Evolutionary conservation across 1,284 basidiomycete genomes (phyloP).

Genomic region (Tranzscheliella williamsii): DNA sequence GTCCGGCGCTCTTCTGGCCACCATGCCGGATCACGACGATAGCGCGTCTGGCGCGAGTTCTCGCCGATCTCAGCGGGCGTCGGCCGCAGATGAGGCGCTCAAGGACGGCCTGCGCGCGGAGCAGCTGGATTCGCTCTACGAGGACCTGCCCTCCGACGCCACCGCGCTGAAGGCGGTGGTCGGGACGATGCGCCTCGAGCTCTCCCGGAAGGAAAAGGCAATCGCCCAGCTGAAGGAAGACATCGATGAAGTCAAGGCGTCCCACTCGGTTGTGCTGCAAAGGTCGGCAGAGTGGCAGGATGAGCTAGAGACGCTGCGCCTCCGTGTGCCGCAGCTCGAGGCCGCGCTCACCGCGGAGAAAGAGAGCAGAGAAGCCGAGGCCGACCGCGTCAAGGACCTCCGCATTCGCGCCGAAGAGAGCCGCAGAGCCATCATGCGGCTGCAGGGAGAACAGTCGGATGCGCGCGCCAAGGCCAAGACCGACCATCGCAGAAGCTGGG

Average conservation of each 20-base stretch:
- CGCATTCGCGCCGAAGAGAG: slow-evolving; percentile 53
- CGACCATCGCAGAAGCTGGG: slow-evolving; percentile 40
- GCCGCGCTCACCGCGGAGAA: slow-evolving; percentile 19
- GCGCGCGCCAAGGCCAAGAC: slow-evolving; percentile 40
- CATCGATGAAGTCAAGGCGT: slow-evolving; percentile 39
- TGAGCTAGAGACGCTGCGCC: slow-evolving; percentile 42
- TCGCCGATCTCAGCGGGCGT: too few species aligned
- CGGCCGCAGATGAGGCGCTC: too few species aligned
- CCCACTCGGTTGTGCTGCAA: slow-evolving; percentile 40
- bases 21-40: too few species aligned
- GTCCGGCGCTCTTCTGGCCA: too few species aligned
- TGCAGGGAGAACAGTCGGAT: slow-evolving; percentile 47
- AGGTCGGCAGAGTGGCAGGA: slow-evolving; percentile 49
- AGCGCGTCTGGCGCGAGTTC: too few species aligned
- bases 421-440: slow-evolving; percentile 53
- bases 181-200: slow-evolving; percentile 38
- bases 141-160: slow-evolving; percentile 28
- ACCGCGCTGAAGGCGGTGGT: slow-evolving; percentile 44
- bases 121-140: slow-evolving; percentile 40
- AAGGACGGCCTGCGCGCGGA: too few species aligned
- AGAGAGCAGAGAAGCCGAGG: slow-evolving; percentile 41
- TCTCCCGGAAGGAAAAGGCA: slow-evolving; percentile 19
- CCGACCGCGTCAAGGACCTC: slow-evolving; percentile 53
- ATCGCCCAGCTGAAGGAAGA: slow-evolving; percentile 31
- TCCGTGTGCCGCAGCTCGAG: slow-evolving; percentile 21